Conservation (phyloP, 495 filamentous ascomycete species). For the Aspergillus asperescens region DNA sequence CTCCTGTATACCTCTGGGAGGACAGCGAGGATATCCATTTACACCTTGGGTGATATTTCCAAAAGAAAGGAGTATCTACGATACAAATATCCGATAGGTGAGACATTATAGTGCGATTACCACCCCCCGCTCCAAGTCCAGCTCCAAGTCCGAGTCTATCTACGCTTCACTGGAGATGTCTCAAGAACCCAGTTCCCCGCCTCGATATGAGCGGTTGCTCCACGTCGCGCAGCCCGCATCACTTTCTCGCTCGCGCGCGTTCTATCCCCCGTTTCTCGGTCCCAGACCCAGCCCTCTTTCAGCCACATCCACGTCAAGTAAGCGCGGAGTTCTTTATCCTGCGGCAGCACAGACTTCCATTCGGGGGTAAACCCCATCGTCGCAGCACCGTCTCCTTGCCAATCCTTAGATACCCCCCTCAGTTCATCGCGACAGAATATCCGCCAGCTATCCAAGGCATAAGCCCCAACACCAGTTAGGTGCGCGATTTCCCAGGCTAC, state of each 20-base stretch:
- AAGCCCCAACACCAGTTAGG: constrained; percentile 74
- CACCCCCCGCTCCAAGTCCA: too few relatives aligned
- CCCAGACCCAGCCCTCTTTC: constrained; percentile 78
- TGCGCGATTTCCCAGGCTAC: constrained; percentile 82
- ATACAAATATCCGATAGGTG: too few relatives aligned
- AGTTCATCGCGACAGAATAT: constrained; percentile 87
- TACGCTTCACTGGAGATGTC: constrained; percentile 32
- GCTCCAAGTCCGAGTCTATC: background rate
- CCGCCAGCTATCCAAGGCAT: constrained; percentile 87
- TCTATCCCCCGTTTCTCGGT: constrained; percentile 63
- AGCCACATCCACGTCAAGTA: constrained; percentile 91
- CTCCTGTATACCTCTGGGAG: too few relatives aligned
- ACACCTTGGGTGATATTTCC: too few relatives aligned
- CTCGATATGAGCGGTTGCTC: constrained; percentile 60
- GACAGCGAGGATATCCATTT: too few relatives aligned
- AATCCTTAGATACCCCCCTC: constrained; percentile 54
- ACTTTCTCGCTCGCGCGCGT: constrained; percentile 50
- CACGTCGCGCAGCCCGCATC: constrained; percentile 53
- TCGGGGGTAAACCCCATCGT: constrained; percentile 47
- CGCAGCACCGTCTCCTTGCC: constrained; percentile 47
- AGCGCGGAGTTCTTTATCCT: constrained; percentile 84
- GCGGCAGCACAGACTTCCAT: constrained; percentile 81
- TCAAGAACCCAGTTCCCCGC: constrained; percentile 44
- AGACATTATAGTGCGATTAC: too few relatives aligned
- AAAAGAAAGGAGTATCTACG: too few relatives aligned